These are phyloP conservation scores for Colletotrichum lindemuthianum DNA, from an alignment of 2,329 filamentous ascomycete species.

Conservation along the genomic window DNA sequence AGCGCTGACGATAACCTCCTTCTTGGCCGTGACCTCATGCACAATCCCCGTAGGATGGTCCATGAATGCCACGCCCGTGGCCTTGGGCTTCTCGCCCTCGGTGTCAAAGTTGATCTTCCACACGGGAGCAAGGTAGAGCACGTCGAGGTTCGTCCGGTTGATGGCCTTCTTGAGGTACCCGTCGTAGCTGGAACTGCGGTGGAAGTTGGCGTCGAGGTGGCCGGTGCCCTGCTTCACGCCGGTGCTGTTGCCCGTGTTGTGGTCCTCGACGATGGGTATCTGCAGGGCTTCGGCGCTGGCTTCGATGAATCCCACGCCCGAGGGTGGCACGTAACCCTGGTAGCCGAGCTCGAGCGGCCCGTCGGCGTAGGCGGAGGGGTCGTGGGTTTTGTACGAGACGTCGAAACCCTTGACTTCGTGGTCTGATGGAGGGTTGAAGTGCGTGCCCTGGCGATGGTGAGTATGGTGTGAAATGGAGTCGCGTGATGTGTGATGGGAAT, in stretches of 20 bases:
- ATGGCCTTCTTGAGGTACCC: slow-evolving; percentile 38
- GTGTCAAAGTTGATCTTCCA: slow-evolving; percentile 36
- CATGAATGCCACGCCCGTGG: slow-evolving; percentile 40
- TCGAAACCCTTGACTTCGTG: slow-evolving; percentile 39
- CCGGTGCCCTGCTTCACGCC: slow-evolving; percentile 43
- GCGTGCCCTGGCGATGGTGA: slow-evolving; percentile 31
- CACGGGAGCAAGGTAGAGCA: slow-evolving; percentile 40
- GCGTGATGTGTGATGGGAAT: too few species aligned
- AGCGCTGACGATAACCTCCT: slow-evolving; percentile 34
- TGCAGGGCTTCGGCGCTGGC: slow-evolving; percentile 37
- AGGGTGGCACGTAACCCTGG: slow-evolving; percentile 43
- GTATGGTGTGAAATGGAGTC: too few species aligned
- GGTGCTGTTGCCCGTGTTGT: slow-evolving; percentile 41
- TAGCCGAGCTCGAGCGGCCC: slow-evolving; percentile 40
- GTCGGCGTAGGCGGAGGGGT: slow-evolving; percentile 40
- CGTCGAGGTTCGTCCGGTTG: slow-evolving; percentile 39
- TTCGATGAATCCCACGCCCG: slow-evolving; percentile 42
- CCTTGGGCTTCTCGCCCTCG: slow-evolving; percentile 36
- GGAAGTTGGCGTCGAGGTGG: slow-evolving; percentile 38
- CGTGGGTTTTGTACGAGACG: slow-evolving; percentile 41
- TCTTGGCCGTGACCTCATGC: slow-evolving; percentile 34
- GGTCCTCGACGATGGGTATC: slow-evolving; percentile 40
- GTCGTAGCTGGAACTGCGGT: slow-evolving; percentile 42
- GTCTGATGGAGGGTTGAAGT: slow-evolving; percentile 39
- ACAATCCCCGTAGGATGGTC: slow-evolving; percentile 39